These are phyloP conservation scores for Colletotrichum truncatum DNA, from an alignment of 2,329 filamentous ascomycete genomes.

Conservation along the genomic window DNA sequence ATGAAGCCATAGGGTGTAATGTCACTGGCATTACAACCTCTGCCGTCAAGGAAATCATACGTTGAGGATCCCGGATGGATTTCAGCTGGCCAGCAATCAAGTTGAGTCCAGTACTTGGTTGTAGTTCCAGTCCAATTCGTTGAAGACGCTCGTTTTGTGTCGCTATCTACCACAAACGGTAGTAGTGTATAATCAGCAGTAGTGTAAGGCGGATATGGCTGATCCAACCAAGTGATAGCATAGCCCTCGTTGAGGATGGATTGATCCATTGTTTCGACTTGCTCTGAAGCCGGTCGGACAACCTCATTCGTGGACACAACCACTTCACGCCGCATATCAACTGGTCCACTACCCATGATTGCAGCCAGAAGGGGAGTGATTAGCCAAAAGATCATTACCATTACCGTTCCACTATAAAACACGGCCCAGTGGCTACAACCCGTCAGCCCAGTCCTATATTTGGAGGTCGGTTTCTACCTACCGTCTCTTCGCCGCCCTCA, in stretches of 20 bases:
- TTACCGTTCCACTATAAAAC: slow-evolving; percentile 54
- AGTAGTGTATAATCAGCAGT: slow-evolving; percentile 50
- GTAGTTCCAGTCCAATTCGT: slow-evolving; percentile 40
- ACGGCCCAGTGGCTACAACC: slow-evolving; percentile 60
- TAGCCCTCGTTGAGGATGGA: slow-evolving; percentile 55
- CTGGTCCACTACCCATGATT: slow-evolving; percentile 53
- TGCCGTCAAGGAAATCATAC: slow-evolving; percentile 45
- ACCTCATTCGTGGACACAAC: not conserved
- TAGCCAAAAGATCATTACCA: slow-evolving; percentile 63
- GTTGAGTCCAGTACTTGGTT: slow-evolving; percentile 44
- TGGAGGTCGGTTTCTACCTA: slow-evolving; percentile 44
- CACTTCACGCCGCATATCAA: slow-evolving; percentile 34
- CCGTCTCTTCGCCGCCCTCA: slow-evolving; percentile 39
- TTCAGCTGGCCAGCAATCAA: slow-evolving; percentile 47
- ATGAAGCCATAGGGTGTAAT: slow-evolving; percentile 10
- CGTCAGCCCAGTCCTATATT: not conserved
- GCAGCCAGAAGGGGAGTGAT: slow-evolving; percentile 64
- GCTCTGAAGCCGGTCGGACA: slow-evolving; percentile 34
- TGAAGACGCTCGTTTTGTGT: not conserved
- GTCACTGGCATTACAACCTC: slow-evolving; percentile 44
- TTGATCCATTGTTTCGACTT: slow-evolving; percentile 37
- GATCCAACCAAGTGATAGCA: slow-evolving; percentile 55
- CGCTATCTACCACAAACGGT: slow-evolving; percentile 46
- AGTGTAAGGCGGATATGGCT: slow-evolving; percentile 53
- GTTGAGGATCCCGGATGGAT: not conserved